Evolutionary conservation across 2,329 filamentous ascomycete species (phyloP).

Genomic region (Apiospora sp.): DNA sequence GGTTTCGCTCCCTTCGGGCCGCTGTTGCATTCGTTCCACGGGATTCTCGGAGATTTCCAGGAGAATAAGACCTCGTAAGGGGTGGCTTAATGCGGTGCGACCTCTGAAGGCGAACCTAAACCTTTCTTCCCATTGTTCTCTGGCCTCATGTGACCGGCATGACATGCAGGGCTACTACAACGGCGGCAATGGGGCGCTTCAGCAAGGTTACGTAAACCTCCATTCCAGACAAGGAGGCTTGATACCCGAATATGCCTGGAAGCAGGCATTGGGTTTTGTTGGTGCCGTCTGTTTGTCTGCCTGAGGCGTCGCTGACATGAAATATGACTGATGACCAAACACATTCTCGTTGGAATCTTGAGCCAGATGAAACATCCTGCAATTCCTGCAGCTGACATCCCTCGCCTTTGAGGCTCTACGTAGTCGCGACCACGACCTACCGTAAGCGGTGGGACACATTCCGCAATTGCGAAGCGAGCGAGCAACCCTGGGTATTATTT

Average conservation of each 20-base stretch:
- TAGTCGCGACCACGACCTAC: neutral
- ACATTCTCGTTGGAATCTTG: neutral
- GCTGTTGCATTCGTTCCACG: neutral
- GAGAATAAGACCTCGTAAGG: neutral
- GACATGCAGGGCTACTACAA: conserved; percentile 1
- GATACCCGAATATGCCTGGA: neutral
- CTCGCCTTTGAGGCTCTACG: neutral
- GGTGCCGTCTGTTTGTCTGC: neutral
- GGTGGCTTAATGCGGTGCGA: neutral
- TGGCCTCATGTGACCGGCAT: conserved; percentile 11
- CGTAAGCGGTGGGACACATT: neutral
- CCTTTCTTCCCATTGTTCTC: conserved; percentile 1
- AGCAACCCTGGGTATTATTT: neutral
- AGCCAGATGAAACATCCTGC: neutral
- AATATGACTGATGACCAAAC: conserved; percentile 3
- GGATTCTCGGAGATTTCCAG: neutral
- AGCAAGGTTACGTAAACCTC: neutral
- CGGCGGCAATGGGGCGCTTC: neutral
- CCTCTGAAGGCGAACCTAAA: conserved; percentile 2
- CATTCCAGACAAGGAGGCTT: neutral
- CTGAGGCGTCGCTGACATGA: neutral
- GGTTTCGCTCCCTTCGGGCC: neutral
- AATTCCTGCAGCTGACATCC: neutral
- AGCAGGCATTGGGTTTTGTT: neutral
- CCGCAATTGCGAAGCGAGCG: neutral